These are phyloP conservation scores for Karstenula rhodostoma DNA, from an alignment of 2,329 filamentous ascomycete species.

Conservation along the genomic window DNA sequence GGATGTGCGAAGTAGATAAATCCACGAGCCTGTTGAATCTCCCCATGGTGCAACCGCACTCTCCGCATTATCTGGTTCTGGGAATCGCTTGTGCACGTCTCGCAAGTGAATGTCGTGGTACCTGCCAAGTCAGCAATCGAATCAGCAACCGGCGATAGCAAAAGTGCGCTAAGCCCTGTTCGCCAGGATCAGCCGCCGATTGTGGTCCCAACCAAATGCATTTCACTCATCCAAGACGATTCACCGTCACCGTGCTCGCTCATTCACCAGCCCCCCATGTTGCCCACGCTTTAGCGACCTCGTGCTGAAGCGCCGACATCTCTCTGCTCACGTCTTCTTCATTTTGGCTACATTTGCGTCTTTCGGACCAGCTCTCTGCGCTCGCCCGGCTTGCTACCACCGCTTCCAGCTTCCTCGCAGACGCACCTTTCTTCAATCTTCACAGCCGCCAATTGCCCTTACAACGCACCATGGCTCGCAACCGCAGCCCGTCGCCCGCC, in stretches of 20 bases:
- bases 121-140: constrained; percentile 7
- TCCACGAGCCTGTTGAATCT: too few relatives aligned
- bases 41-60: too few relatives aligned
- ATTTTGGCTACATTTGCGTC: not conserved
- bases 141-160: constrained; percentile 2
- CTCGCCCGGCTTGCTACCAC: not conserved
- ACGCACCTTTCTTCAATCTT: constrained; percentile 3
- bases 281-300: constrained; percentile 16
- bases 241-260: constrained; percentile 3
- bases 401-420: not conserved
- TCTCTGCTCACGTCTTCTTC: not conserved
- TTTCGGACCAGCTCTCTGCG: not conserved
- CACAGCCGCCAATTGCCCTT: not conserved
- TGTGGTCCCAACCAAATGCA: constrained; percentile 8
- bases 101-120: not conserved
- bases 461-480: constrained; percentile 45
- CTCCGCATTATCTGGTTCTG: too few relatives aligned
- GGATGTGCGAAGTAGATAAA: too few relatives aligned
- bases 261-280: constrained; percentile 13
- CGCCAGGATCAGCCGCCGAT: constrained; percentile 5
- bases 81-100: not conserved
- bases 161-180: constrained; percentile 1
- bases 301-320: not conserved
- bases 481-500: constrained; percentile 47
- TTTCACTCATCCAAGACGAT: constrained; percentile 7